phyloP scores from a whole-genome alignment of 768 basidiomycete genomes.

The Mycena indigotica region DNA sequence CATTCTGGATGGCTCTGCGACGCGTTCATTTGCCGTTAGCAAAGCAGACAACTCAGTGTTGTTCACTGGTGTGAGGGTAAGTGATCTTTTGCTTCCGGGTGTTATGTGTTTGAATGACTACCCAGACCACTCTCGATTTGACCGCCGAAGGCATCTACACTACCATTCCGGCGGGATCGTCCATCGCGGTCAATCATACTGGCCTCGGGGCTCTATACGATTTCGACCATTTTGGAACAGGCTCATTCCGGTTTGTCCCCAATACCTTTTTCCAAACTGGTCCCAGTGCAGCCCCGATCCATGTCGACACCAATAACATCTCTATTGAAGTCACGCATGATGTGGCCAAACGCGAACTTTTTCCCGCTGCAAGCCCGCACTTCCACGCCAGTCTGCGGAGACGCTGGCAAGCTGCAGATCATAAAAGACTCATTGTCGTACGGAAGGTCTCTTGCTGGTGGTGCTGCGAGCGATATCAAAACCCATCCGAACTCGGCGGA shows the following conservation, averaged over 20 bases:
- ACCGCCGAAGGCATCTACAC: constrained; percentile 8
- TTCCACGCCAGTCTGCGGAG: constrained; percentile 8
- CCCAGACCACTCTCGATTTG: constrained; percentile 10
- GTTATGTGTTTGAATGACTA: not conserved
- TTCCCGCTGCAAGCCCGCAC: constrained; percentile 9
- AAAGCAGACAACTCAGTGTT: constrained; percentile 9
- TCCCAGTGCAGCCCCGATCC: constrained; percentile 3
- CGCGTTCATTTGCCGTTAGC: constrained; percentile 12
- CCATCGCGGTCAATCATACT: constrained; percentile 19
- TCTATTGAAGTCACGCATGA: constrained; percentile 9
- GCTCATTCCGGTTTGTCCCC: constrained; percentile 11
- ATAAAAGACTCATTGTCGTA: constrained; percentile 9
- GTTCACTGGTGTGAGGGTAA: constrained; percentile 16
- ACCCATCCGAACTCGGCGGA: constrained; percentile 12
- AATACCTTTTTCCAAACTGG: constrained; percentile 11
- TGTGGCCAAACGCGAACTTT: constrained; percentile 10
- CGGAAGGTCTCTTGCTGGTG: constrained; percentile 15
- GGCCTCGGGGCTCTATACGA: constrained; percentile 13
- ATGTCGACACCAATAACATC: constrained; percentile 3
- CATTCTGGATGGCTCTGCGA: constrained; percentile 11
- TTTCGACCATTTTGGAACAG: constrained; percentile 11
- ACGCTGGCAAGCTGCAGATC: constrained; percentile 4
- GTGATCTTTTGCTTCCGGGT: not conserved
- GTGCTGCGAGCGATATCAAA: constrained; percentile 13
- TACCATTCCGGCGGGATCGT: constrained; percentile 19